Base-by-base conservation (phyloP, 768 basidiomycete species). In the Kockovaella imperatae region DNA sequence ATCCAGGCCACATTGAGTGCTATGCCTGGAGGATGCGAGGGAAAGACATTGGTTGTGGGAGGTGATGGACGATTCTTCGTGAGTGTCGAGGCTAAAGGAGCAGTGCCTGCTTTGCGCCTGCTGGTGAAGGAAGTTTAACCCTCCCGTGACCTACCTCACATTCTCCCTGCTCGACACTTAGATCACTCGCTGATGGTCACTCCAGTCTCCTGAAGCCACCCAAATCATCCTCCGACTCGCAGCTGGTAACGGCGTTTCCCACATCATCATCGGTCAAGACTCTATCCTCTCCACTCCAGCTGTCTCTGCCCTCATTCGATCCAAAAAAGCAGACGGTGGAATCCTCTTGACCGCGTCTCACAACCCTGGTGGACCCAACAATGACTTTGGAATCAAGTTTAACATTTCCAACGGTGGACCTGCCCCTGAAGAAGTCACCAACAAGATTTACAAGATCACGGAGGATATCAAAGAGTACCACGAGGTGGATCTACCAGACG, bases 311-410 rank as follows among this genome's bases (percentile, higher is more conserved):
- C 74, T 95, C 59, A 99, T 99, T 73, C 78, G 95, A 56, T 88
- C 89, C 62, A 88, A 88, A 77, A 89, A 95, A 73, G 91, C 91
- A 3, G 81, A 87, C 60, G 95, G 95, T 36, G 95, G 95, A 56
- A 99, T 99, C 72, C 78, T 99, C 45, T 77, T 99, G 56, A 99
- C 95, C 4, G 95, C 95, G 15, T 85, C 83, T 52, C 95, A 99
- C 77, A 99, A 99, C 73, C 91, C 95, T 15, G 95, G 95, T 46
- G 95, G 95, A 20, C 95, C 95, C n/a, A 79, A 88, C 67, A 84
- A 86, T 62, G 95, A 99, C 73, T 99, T 97, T 70, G 95, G 95
- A 40, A 96, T 99, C 80, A 97, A 99, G 74, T 99, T 95, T 77
- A 99, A 99, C 73, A 85, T 89, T 40, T 83, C 84, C 31, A 99